Base-by-base conservation (phyloP, 192 early-diverging fungal genomes). In the Coemansia guatemalensis region DNA sequence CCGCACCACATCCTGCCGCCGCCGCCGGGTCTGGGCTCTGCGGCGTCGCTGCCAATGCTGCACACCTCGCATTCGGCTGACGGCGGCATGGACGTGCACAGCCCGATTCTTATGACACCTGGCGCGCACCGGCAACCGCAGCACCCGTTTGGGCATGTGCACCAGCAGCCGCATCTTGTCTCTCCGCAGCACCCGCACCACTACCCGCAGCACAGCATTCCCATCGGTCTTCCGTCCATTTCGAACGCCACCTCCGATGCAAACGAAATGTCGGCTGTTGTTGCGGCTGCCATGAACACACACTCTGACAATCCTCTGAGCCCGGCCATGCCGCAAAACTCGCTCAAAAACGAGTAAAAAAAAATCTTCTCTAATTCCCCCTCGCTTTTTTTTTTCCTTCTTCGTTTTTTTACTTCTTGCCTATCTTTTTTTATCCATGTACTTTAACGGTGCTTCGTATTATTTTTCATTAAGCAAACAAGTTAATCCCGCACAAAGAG, bases 1-100 rank as follows among this genome's bases (percentile, higher is more conserved):
- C 27, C 39, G 14, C 51, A 41, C 39, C 69, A 68, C 41, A 68
- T 77, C 61, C 56, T 64, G 48, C 71, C 58, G 27, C 74, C 68
- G 49, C 68, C 68, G 21, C 69, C 39, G 9, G 35, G 35, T 1
- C 11, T 39, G 35, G 35, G 11, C 35, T 7, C 35, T 12, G 35
- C 35, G 4, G 6, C 30, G 0, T 51, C 30, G 25, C 49, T 52
- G 48, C 26, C 60, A 5, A 62, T 62, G 60, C 33, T 63, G 51
- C 61, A 63, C 61, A 33, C 49, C 3, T 27, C 51, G 32, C 61
- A 54, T 26, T 2, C 54, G 30, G 14, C 32, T 1, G 29, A 32
- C 14, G 53, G 50, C 18, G 7, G 53, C 2, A 50, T 67, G 48
- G 65, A 67, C 32, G 48, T 65, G 30, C 58, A 60, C 8, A 60